Base-by-base conservation (phyloP, 768 basidiomycete species). In the Boletellus ananas region DNA sequence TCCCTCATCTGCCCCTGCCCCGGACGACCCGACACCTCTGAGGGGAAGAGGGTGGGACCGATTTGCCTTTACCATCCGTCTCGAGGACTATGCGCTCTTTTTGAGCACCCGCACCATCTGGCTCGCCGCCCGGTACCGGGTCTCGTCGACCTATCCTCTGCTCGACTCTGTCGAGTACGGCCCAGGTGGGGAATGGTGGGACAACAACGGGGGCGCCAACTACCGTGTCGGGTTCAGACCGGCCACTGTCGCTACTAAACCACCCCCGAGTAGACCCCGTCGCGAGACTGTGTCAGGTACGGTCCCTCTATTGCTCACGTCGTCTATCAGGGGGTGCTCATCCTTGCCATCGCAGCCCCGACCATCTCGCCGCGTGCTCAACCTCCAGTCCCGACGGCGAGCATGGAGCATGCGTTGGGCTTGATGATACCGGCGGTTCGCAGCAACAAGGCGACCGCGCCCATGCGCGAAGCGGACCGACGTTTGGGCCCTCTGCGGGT, bases 111-210 rank as follows among this genome's bases (percentile, higher is more conserved):
- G 83, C 27, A 79, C 75, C 2, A 64, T 90, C 46, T 85, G 74
- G 74, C 70, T 89, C 14, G 85, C 80, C 47, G 77, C 78, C 10
- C 70, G 89, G 42, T 84, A 76, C 62, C 59, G 65, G 27, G 60
- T 70, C 43, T 3, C 34, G 17, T 56, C 60, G 1, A 51, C 55
- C 17, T 57, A 56, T 43, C 66, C 59, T 0, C 41, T 31, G 9
- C 58, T 54, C 46, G 54, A 56, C 2, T 56, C 47, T 16, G 29
- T 23, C 10, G n/a, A 61, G 60, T 59, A 70, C 62, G 67, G 76
- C 60, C 62, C 69, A 8, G 79, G 75, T 16, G 79, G 79, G 1
- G 94, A 98, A 71, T 88, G 86, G 78, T 98, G 95, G 95, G 95
- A 98, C 70, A 94, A 93, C 64, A 95, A 95, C 58, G 69, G 58